Conservation (phyloP, 1,284 basidiomycete genomes). For the Golubevia sp. region DNA sequence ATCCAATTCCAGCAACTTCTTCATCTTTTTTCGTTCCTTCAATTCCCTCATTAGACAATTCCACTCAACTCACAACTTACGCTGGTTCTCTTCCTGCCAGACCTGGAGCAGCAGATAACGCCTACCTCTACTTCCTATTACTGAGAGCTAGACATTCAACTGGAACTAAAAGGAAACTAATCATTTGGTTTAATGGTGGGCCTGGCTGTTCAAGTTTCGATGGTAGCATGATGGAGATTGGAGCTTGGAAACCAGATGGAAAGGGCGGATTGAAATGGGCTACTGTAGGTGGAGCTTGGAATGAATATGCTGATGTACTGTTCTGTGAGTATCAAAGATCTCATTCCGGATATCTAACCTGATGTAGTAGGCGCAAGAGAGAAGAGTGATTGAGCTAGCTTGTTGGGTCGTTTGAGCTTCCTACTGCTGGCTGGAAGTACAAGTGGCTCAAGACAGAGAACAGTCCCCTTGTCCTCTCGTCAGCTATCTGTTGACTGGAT, state of each 20-base stretch:
- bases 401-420: too few relatives aligned
- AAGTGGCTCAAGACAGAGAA: too few relatives aligned
- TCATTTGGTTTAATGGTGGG: conserved; percentile 60
- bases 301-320: conserved; percentile 59
- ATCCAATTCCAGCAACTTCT: not conserved
- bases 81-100: not conserved
- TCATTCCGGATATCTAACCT: too few relatives aligned
- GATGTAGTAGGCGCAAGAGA: too few relatives aligned
- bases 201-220: conserved; percentile 58
- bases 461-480: too few relatives aligned
- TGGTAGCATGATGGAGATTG: conserved; percentile 59
- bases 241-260: conserved; percentile 40
- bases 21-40: not conserved
- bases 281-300: conserved; percentile 49
- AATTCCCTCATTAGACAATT: not conserved
- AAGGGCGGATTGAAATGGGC: conserved; percentile 46
- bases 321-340: conserved; percentile 17
- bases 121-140: conserved; percentile 55
- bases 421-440: too few relatives aligned
- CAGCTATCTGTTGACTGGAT: too few relatives aligned
- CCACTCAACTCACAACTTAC: not conserved
- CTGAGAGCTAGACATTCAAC: conserved; percentile 46
- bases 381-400: too few relatives aligned
- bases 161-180: conserved; percentile 36
- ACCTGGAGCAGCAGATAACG: conserved; percentile 24